phyloP scores from a whole-genome alignment of 495 filamentous ascomycete genomes.

The Tuber magnatum region DNA sequence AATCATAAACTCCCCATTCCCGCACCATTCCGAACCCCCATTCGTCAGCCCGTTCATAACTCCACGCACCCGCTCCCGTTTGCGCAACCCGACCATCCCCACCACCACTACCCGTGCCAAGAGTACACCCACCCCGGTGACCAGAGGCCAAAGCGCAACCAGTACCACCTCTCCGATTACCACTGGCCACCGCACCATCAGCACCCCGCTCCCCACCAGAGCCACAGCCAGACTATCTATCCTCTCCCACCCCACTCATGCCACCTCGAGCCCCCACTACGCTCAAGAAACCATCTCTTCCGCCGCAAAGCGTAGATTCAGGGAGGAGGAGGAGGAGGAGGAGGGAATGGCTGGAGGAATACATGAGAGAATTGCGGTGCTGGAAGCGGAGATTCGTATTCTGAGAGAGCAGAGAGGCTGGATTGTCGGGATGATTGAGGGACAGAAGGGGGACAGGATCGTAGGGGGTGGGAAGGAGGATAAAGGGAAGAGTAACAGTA shows the following conservation, averaged over 20 bases:
- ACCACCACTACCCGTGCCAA: background rate
- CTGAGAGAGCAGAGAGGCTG: slow-evolving; percentile 17
- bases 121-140: background rate
- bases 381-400: slow-evolving; percentile 22
- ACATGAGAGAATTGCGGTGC: slow-evolving; percentile 9
- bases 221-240: background rate
- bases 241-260: background rate
- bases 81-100: background rate
- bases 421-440: slow-evolving; percentile 15
- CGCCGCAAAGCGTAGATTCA: background rate
- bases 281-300: slow-evolving; percentile 1
- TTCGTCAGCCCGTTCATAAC: background rate
- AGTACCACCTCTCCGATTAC: background rate
- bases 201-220: background rate
- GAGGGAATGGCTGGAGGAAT: background rate
- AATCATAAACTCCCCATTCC: background rate
- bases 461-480: background rate
- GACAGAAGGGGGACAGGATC: background rate
- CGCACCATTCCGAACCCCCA: background rate
- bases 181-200: background rate
- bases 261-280: background rate
- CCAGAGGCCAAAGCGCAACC: background rate
- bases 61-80: background rate
- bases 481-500: background rate
- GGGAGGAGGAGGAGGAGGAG: background rate